Evolutionary conservation across 2,329 filamentous ascomycete genomes (phyloP).

Genomic region (Paecilomyces fulvus): DNA sequence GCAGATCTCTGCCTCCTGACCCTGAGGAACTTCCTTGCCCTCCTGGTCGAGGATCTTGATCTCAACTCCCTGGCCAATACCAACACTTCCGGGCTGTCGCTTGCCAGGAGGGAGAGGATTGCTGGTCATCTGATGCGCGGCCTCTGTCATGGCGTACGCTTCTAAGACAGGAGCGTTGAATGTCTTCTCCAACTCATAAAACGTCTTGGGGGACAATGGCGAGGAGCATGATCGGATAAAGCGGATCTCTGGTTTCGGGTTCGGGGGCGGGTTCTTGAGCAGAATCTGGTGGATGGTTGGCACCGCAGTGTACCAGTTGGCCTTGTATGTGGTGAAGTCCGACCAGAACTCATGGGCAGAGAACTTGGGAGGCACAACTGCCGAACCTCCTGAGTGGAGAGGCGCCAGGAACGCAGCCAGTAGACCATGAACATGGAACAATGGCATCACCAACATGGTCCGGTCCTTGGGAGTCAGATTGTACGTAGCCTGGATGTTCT

Average conservation of each 20-base stretch:
- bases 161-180: slow-evolving; percentile 76
- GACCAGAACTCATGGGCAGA: slow-evolving; percentile 76
- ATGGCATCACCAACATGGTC: slow-evolving; percentile 80
- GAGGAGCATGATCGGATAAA: slow-evolving; percentile 86
- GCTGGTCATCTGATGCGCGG: slow-evolving; percentile 46
- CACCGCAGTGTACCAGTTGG: slow-evolving; percentile 91
- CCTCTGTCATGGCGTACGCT: slow-evolving; percentile 90
- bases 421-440: slow-evolving; percentile 87
- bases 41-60: slow-evolving; percentile 65
- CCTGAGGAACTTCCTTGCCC: slow-evolving; percentile 60
- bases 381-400: slow-evolving; percentile 65
- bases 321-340: slow-evolving; percentile 63
- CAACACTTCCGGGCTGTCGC: slow-evolving; percentile 73
- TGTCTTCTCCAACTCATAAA: slow-evolving; percentile 66
- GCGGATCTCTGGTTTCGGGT: slow-evolving; percentile 62
- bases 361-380: slow-evolving; percentile 70
- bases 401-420: slow-evolving; percentile 74
- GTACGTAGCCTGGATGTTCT: slow-evolving; percentile 73
- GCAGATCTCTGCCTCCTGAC: slow-evolving; percentile 71
- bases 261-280: slow-evolving; percentile 62
- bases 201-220: slow-evolving; percentile 71
- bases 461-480: slow-evolving; percentile 61
- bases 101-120: slow-evolving; percentile 62
- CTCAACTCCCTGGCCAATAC: slow-evolving; percentile 74
- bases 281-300: slow-evolving; percentile 88